phyloP scores from a whole-genome alignment of 2,329 filamentous ascomycete genomes.

The Sporothrix pseudoabietina region DNA sequence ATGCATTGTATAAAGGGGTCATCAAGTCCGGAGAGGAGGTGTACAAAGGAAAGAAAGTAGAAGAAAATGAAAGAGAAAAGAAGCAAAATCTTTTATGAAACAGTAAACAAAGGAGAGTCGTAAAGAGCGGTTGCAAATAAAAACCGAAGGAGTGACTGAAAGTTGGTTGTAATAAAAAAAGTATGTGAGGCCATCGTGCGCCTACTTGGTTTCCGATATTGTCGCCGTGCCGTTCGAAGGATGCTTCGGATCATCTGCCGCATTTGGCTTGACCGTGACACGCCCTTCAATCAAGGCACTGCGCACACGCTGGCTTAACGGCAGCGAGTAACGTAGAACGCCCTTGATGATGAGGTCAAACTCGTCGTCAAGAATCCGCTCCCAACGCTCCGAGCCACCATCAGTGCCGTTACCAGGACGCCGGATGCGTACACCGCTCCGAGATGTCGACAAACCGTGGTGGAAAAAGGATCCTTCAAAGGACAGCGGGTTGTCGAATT shows the following conservation, averaged over 20 bases:
- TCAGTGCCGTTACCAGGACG: slow-evolving; percentile 88
- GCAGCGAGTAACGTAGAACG: slow-evolving; percentile 78
- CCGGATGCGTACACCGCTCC: slow-evolving; percentile 78
- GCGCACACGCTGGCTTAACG: slow-evolving; percentile 61
- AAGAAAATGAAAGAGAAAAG: neutral
- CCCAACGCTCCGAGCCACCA: slow-evolving; percentile 84
- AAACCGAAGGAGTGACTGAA: slow-evolving; percentile 28
- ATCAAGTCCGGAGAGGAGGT: slow-evolving; percentile 23
- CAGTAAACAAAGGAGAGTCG: slow-evolving; percentile 31
- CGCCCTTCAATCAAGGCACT: slow-evolving; percentile 63
- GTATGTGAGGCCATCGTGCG: neutral
- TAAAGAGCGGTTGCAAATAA: slow-evolving; percentile 21
- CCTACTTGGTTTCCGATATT: slow-evolving; percentile 6
- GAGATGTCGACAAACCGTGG: slow-evolving; percentile 68
- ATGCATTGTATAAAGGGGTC: slow-evolving; percentile 20
- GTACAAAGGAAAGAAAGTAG: slow-evolving; percentile 13
- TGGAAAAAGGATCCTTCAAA: slow-evolving; percentile 92
- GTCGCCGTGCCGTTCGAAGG: slow-evolving; percentile 45
- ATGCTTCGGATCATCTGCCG: slow-evolving; percentile 56
- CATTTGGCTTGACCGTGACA: slow-evolving; percentile 63
- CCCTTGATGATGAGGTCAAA: slow-evolving; percentile 93
- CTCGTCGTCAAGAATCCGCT: slow-evolving; percentile 83
- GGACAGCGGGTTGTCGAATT: slow-evolving; percentile 82
- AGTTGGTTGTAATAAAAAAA: slow-evolving; percentile 23
- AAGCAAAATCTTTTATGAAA: slow-evolving; percentile 13